A percentile compares a stretch with the other conserved stretches of the same genome.
These are phyloP conservation scores for Hypoxylon sp. DNA, from an alignment of 2,329 filamentous ascomycete species.

Conservation along the genomic window DNA sequence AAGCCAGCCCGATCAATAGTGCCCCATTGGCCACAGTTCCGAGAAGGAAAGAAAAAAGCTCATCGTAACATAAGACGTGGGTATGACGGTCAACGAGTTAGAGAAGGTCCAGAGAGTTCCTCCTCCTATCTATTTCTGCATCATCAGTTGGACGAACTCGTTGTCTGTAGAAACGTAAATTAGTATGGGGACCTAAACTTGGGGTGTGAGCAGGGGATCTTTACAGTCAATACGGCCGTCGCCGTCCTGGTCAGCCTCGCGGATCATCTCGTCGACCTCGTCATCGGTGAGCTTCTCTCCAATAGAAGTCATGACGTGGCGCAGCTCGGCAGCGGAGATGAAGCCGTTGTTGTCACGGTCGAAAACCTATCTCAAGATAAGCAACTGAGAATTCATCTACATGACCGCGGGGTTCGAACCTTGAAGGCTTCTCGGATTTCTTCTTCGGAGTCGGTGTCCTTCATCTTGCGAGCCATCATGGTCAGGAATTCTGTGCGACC, in stretches of 20 bases:
- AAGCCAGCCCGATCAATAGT: constrained; percentile 32
- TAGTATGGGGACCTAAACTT: constrained; percentile 35
- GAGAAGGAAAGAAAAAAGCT: constrained; percentile 44
- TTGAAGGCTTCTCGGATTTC: constrained; percentile 93
- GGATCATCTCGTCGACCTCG: constrained; percentile 94
- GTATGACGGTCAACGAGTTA: constrained; percentile 46
- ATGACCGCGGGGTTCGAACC: constrained; percentile 59
- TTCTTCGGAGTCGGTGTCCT: constrained; percentile 91
- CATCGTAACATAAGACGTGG: constrained; percentile 47
- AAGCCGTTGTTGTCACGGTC: constrained; percentile 94
- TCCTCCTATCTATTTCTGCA: constrained; percentile 80
- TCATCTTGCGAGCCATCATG: constrained; percentile 97
- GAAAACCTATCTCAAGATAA: constrained; percentile 69
- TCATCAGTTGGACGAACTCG: constrained; percentile 95
- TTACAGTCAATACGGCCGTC: constrained; percentile 90
- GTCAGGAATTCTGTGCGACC: constrained; percentile 81
- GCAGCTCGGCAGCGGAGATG: constrained; percentile 88
- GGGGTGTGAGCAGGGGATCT: constrained; percentile 50
- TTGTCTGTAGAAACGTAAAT: constrained; percentile 74
- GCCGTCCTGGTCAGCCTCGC: constrained; percentile 89
- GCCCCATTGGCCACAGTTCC: constrained; percentile 31
- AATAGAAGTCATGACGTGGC: constrained; percentile 92
- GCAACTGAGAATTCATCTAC: constrained; percentile 27
- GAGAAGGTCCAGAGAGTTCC: constrained; percentile 39
- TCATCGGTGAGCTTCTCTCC: constrained; percentile 92